Evolutionary conservation across 805 yeast genomes (phyloP), one percentile per base, ranked within the genome.

Genomic region (Starmerella riodocensis): DNA sequence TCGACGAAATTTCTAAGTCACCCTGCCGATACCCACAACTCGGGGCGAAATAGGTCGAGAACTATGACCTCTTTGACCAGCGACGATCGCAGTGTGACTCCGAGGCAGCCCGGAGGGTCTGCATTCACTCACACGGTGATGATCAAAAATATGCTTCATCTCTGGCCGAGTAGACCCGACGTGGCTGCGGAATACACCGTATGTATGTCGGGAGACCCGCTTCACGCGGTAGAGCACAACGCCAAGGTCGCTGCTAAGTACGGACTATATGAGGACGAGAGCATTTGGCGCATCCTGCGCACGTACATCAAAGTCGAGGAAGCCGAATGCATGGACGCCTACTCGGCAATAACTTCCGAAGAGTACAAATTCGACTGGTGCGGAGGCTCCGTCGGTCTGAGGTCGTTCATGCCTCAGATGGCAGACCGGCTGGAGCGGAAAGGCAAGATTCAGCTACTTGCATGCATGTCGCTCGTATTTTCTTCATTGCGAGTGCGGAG

Each of bases 361-460:
- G 71, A 20, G 35, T 20, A 32, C 11, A 39, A 29, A 14, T 46
- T 37, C 26, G 52, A 68, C 41, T 86, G 95, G 95, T 88, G 88
- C 0, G 60, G 70, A 4, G 93, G 82, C 55, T 86, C 85, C 0
- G 71, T 78, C 55, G 94, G 1, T 67, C 74, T 29, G 49, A 66
- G 11, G 73, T 83, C 80, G 1, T 61, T 83, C 18, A 65, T 83
- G 0, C 66, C 66, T 20, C 71, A 73, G 43, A 62, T 84, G 29
- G 52, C 86, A 52, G 53, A 56, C 1, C 76, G 77, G 50, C 84
- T 76, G 53, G 91, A 78, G 50, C 59, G 52, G 25, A 53, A 65
- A 30, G 74, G 76, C 1, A 78, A 88, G 52, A 59, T 83, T 21
- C 96, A 88, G 56, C 83, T 88, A 94, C 62, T 86, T 19, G 94